phyloP scores from a whole-genome alignment of 306 rosid species.

The Malus orientalis region DNA sequence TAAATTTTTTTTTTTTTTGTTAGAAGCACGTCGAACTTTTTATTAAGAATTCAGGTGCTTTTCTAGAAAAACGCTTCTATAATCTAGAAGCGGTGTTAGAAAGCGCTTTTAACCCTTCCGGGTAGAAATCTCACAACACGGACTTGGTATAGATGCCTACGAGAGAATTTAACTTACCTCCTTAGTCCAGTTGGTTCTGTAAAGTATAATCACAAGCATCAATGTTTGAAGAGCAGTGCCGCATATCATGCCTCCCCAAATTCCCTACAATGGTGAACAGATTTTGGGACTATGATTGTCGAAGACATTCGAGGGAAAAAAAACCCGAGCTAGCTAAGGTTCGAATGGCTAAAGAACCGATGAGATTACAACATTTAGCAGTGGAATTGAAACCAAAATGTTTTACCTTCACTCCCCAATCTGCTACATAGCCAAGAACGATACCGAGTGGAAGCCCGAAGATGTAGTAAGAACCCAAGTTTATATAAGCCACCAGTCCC shows the following conservation, averaged over 20 bases:
- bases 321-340: neutral
- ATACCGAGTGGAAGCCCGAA: slow-evolving; percentile 75
- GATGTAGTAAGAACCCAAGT: slow-evolving; percentile 66
- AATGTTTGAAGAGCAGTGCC: slow-evolving; percentile 48
- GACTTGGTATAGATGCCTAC: too few relatives aligned
- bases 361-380: neutral
- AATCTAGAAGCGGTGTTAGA: too few relatives aligned
- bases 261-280: slow-evolving; percentile 27
- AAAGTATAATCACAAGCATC: slow-evolving; percentile 37
- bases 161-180: slow-evolving; percentile 28
- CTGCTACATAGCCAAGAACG: slow-evolving; percentile 52
- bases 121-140: too few relatives aligned
- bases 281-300: neutral
- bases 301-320: neutral
- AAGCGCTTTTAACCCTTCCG: neutral
- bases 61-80: neutral
- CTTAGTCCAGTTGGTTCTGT: slow-evolving; percentile 46
- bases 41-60: too few relatives aligned
- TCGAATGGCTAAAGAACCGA: neutral
- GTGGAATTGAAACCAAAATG: neutral
- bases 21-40: too few relatives aligned
- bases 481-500: slow-evolving; percentile 70
- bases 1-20: too few relatives aligned
- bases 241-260: slow-evolving; percentile 58
- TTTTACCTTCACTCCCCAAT: slow-evolving; percentile 61